Evolutionary conservation across 169 alveolate genomes (phyloP).

Genomic region (Plasmodium malariae): DNA sequence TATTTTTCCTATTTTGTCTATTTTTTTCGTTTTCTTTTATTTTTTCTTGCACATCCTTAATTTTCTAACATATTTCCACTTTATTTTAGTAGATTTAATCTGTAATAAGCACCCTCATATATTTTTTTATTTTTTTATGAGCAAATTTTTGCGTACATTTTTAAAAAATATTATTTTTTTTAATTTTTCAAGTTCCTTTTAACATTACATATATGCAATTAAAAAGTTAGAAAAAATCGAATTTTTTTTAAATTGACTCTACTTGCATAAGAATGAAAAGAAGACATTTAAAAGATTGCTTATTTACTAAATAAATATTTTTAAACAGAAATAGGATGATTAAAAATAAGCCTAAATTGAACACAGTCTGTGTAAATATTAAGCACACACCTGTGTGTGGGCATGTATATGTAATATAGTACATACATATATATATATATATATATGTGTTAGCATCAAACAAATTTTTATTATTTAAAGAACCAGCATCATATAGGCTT

Average conservation of each 20-base stretch:
- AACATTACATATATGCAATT: neutral
- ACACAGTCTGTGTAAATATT: too few relatives aligned
- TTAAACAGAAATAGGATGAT: too few relatives aligned
- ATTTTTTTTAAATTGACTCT: neutral
- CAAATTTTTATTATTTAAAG: neutral
- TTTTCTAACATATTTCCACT: neutral
- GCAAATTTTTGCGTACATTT: neutral
- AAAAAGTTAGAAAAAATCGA: neutral
- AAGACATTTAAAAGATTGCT: too few relatives aligned
- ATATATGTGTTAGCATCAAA: neutral
- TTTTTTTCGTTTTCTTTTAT: too few relatives aligned
- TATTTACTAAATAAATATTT: too few relatives aligned
- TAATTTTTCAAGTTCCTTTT: neutral
- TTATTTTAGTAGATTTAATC: conserved; percentile 1
- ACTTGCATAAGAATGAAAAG: too few relatives aligned
- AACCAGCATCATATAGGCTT: neutral
- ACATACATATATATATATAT: neutral
- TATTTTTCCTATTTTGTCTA: too few relatives aligned
- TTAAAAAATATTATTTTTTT: neutral
- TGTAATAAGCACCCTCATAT: neutral
- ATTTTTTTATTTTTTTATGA: too few relatives aligned
- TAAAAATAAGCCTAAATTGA: too few relatives aligned
- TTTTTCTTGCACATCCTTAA: too few relatives aligned
- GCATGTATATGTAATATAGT: too few relatives aligned
- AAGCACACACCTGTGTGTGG: too few relatives aligned